These are phyloP conservation scores for Synura sp. DNA, from an alignment of 352 stramenopile species.

Conservation along the genomic window DNA sequence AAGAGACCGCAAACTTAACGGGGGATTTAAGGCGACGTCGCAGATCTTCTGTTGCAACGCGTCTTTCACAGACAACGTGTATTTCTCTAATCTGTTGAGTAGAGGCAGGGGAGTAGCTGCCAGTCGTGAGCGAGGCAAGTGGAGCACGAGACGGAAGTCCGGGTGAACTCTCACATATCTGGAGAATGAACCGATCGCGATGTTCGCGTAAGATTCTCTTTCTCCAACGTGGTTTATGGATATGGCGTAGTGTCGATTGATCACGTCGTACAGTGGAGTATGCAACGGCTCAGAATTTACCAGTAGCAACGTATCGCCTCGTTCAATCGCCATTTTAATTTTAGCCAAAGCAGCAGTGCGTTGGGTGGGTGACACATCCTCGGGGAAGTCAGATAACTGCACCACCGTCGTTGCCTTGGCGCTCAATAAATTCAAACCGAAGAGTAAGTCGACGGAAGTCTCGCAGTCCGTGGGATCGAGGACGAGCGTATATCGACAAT, in stretches of 20 bases:
- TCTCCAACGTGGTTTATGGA: not conserved
- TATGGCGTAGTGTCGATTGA: not conserved
- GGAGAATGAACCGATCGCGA: not conserved
- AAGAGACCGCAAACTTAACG: no score
- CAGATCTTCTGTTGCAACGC: not conserved
- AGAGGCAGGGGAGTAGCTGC: not conserved
- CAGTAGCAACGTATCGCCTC: not conserved
- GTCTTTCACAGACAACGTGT: not conserved
- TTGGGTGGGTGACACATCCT: not conserved
- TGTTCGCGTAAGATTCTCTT: not conserved
- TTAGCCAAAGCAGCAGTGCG: not conserved
- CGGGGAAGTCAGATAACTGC: not conserved
- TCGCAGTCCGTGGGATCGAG: not conserved
- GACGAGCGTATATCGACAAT: not conserved
- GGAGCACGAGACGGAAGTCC: not conserved
- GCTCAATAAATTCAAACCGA: not conserved
- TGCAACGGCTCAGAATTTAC: not conserved
- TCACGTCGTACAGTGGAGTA: not conserved
- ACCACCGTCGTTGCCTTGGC: not conserved
- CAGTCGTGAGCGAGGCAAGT: not conserved
- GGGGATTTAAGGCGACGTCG: no score
- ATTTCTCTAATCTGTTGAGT: slow-evolving; percentile 1
- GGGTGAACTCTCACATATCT: not conserved
- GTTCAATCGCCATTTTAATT: not conserved
- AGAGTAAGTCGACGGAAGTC: not conserved